Evolutionary conservation across 441 rosid genomes (phyloP).

Genomic region (Capsella rubella): DNA sequence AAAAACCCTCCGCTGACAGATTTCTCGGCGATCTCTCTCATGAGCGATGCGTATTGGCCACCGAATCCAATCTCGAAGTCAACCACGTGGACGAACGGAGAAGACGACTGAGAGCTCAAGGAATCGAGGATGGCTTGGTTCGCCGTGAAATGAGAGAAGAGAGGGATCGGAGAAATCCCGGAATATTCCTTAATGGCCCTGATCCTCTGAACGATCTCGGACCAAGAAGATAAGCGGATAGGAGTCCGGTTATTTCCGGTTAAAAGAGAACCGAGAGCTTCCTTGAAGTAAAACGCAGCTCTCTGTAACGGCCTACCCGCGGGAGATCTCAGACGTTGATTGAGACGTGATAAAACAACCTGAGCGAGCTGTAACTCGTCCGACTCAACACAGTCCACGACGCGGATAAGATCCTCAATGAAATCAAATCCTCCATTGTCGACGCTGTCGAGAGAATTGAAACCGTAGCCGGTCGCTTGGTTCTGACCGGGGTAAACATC

Average conservation of each 20-base stretch:
- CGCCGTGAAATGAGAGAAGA: slow-evolving; percentile 85
- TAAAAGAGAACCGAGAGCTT: slow-evolving; percentile 72
- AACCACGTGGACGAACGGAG: slow-evolving; percentile 71
- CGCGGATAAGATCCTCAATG: slow-evolving; percentile 79
- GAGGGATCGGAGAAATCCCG: slow-evolving; percentile 82
- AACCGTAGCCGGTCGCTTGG: slow-evolving; percentile 21
- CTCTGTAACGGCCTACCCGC: slow-evolving; percentile 80
- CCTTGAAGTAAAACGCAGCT: slow-evolving; percentile 88
- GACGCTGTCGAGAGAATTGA: slow-evolving; percentile 35
- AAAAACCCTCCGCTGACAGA: slow-evolving; percentile 54
- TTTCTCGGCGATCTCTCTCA: slow-evolving; percentile 76
- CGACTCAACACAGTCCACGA: slow-evolving; percentile 80
- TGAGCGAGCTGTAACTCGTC: slow-evolving; percentile 80
- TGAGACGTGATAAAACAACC: slow-evolving; percentile 78
- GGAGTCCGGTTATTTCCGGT: slow-evolving; percentile 51
- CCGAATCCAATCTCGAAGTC: slow-evolving; percentile 97
- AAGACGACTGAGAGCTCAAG: slow-evolving; percentile 51
- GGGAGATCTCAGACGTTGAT: slow-evolving; percentile 63
- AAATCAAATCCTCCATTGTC: slow-evolving; percentile 61
- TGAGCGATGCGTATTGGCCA: slow-evolving; percentile 89
- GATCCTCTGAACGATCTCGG: slow-evolving; percentile 77
- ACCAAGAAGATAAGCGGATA: slow-evolving; percentile 57
- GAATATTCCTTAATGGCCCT: slow-evolving; percentile 74
- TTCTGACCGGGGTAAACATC: slow-evolving; percentile 32
- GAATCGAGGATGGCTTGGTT: slow-evolving; percentile 89